Percentiles rank a stretch among this genome's conserved stretches.
phyloP scores from a whole-genome alignment of 148 eudicot species.

The Amaranthus palmeri region DNA sequence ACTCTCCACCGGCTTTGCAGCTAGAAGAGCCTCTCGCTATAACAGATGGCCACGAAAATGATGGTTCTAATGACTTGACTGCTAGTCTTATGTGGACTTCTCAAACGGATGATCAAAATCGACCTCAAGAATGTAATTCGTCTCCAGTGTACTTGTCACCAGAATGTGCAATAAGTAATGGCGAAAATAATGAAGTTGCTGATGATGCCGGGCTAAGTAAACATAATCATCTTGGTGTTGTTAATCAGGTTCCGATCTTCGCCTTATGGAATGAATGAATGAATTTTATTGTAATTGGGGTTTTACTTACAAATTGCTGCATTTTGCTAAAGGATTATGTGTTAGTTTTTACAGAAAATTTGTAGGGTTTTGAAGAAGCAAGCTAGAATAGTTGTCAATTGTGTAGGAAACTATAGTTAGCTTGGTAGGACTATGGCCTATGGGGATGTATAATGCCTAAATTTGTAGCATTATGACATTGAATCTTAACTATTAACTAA shows the following conservation, averaged over 20 bases:
- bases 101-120: neutral
- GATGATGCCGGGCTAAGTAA: slow-evolving; percentile 12
- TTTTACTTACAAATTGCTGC: neutral
- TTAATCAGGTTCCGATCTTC: slow-evolving; percentile 33
- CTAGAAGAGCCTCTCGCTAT: slow-evolving; percentile 21
- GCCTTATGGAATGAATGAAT: slow-evolving; percentile 47
- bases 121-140: neutral
- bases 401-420: neutral
- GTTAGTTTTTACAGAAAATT: neutral
- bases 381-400: neutral
- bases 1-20: slow-evolving; percentile 15
- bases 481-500: too few species aligned
- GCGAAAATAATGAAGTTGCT: slow-evolving; percentile 1
- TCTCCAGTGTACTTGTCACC: too few species aligned
- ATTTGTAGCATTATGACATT: too few species aligned
- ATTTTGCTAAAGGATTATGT: neutral
- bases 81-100: slow-evolving; percentile 14
- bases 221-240: slow-evolving; percentile 21
- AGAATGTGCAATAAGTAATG: too few species aligned
- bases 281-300: too few species aligned
- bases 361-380: neutral
- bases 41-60: slow-evolving; percentile 17
- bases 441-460: too few species aligned
- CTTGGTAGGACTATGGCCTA: too few species aligned
- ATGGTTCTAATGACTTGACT: slow-evolving; percentile 20